Evolutionary conservation across 257 asterid genomes (phyloP).

Genomic region (Eustoma russellianum): DNA sequence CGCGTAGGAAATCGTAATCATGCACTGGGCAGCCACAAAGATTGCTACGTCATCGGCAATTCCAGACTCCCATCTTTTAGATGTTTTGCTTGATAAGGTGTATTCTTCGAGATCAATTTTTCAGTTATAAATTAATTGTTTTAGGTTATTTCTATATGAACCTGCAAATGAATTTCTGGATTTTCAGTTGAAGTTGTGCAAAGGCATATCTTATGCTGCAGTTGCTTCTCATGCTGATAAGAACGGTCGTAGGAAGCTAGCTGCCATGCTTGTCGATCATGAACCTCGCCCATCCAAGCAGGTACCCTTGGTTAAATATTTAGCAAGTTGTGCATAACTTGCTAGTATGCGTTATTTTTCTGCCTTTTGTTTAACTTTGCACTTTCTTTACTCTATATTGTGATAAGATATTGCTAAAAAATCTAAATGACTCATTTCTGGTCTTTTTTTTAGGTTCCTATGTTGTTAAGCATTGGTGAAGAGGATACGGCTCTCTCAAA

Average conservation of each 20-base stretch:
- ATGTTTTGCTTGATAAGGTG: slow-evolving; percentile 81
- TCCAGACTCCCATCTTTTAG: slow-evolving; percentile 78
- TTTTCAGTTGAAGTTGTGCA: slow-evolving; percentile 85
- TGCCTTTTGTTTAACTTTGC: neutral
- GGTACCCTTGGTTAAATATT: slow-evolving; percentile 29
- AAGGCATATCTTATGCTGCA: slow-evolving; percentile 97
- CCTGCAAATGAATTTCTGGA: slow-evolving; percentile 6
- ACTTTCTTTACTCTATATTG: neutral
- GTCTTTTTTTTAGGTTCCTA: slow-evolving; percentile 60
- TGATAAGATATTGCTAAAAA: no score
- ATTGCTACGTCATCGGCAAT: slow-evolving; percentile 58
- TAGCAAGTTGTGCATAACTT: slow-evolving; percentile 1
- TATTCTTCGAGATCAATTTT: neutral
- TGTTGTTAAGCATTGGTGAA: slow-evolving; percentile 91
- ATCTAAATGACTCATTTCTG: no score
- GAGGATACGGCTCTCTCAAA: slow-evolving; percentile 85
- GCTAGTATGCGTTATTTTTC: neutral
- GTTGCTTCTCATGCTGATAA: slow-evolving; percentile 96
- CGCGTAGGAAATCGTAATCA: slow-evolving; percentile 73
- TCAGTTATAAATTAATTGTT: neutral
- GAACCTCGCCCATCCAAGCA: slow-evolving; percentile 90
- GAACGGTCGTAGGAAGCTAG: slow-evolving; percentile 87
- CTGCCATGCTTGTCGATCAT: slow-evolving; percentile 94
- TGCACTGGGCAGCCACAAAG: slow-evolving; percentile 95
- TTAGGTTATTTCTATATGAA: neutral